Evolutionary conservation across 257 asterid genomes (phyloP).

Genomic region (Rehmannia glutinosa): DNA sequence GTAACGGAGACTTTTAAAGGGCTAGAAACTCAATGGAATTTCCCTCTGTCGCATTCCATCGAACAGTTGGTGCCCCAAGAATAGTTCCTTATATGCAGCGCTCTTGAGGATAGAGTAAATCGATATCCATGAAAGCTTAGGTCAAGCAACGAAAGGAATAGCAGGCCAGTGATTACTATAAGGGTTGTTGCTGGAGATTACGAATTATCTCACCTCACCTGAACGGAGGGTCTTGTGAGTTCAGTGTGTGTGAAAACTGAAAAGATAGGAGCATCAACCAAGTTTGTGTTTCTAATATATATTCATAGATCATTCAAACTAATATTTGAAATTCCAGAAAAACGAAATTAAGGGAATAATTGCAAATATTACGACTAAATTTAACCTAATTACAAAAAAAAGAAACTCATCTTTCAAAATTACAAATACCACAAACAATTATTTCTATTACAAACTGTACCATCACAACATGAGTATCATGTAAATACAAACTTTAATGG

Average conservation of each 20-base stretch:
- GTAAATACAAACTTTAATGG: too few species aligned
- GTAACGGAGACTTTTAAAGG: background rate
- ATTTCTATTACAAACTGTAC: too few species aligned
- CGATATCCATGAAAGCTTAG: background rate
- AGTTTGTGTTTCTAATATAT: background rate
- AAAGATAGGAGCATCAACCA: too few species aligned
- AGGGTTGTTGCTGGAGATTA: background rate
- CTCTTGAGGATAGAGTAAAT: background rate
- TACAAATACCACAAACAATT: too few species aligned
- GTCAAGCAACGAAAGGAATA: background rate
- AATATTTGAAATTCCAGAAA: too few species aligned
- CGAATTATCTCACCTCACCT: background rate
- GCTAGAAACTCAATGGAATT: background rate
- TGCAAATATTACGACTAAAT: too few species aligned
- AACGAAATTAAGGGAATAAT: too few species aligned
- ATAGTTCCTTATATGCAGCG: background rate
- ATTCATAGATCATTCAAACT: background rate
- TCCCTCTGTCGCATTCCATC: conserved; percentile 27
- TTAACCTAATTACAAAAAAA: too few species aligned
- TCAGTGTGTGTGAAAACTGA: too few species aligned
- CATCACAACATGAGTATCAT: too few species aligned
- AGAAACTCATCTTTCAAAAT: too few species aligned
- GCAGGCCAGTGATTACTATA: background rate
- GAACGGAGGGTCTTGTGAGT: too few species aligned
- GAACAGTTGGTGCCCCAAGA: conserved; percentile 25